A percentile compares a stretch with the other conserved stretches of the same genome.
These are phyloP conservation scores for Yarrowia keelungensis DNA, from an alignment of 805 yeast genomes.

Conservation along the genomic window DNA sequence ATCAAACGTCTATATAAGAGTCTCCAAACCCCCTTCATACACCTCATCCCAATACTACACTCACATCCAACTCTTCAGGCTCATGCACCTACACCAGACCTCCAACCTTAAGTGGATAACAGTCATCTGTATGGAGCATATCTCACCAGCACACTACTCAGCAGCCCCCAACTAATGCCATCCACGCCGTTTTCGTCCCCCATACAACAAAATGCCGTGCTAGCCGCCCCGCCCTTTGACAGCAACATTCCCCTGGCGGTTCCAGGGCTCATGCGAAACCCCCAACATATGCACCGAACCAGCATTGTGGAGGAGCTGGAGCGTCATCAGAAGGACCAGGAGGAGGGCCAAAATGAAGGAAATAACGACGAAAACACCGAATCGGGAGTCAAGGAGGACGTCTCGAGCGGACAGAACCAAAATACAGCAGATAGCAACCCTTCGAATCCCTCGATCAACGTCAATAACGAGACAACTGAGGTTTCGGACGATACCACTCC, in stretches of 20 bases:
- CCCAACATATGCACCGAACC: slow-evolving; percentile 27
- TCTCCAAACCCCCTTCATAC: no score
- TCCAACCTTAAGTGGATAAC: slow-evolving; percentile 14
- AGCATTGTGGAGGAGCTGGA: slow-evolving; percentile 35
- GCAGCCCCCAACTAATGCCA: slow-evolving; percentile 12
- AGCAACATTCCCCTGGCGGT: slow-evolving; percentile 32
- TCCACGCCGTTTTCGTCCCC: slow-evolving; percentile 38
- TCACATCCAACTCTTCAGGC: no score
- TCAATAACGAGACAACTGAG: background rate
- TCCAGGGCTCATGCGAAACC: slow-evolving; percentile 28
- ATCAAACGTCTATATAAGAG: no score
- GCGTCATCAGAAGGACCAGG: slow-evolving; percentile 24
- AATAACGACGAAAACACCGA: no score
- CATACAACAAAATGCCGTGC: slow-evolving; percentile 36
- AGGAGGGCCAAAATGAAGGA: background rate
- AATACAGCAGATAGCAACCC: no score
- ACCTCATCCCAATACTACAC: no score
- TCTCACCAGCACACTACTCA: background rate
- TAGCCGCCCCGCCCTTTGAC: slow-evolving; percentile 27
- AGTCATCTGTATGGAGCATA: background rate
- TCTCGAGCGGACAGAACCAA: no score
- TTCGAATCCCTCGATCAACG: background rate
- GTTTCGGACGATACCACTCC: background rate
- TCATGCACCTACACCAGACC: background rate
- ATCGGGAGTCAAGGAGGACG: no score